These are phyloP conservation scores for Neurospora sp. DNA, from an alignment of 2,329 filamentous ascomycete species.

Conservation along the genomic window DNA sequence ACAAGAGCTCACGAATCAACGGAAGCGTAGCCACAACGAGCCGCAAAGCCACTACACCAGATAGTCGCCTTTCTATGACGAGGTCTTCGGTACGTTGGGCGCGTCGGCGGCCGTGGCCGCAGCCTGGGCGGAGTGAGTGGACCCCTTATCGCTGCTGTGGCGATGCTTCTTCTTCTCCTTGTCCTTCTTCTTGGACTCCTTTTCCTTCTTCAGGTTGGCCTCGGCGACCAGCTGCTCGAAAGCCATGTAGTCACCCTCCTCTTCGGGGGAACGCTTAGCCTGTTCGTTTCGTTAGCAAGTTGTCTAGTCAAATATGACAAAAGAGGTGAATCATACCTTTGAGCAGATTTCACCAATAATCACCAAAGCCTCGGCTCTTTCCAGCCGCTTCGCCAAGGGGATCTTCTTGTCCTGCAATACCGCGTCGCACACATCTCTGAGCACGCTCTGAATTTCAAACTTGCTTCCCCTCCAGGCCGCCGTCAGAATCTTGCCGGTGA, in stretches of 20 bases:
- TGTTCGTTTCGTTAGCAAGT: conserved; percentile 26
- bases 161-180: conserved; percentile 34
- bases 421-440: conserved; percentile 87
- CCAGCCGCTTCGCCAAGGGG: conserved; percentile 71
- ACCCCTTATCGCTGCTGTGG: conserved; percentile 10
- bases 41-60: neutral
- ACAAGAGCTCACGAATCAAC: neutral
- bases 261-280: conserved; percentile 83
- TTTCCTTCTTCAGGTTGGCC: conserved; percentile 89
- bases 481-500: conserved; percentile 95
- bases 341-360: conserved; percentile 83
- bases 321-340: conserved; percentile 50
- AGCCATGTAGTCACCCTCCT: conserved; percentile 97
- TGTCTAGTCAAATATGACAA: neutral
- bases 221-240: conserved; percentile 98
- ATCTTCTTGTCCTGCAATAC: conserved; percentile 75
- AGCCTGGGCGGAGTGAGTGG: conserved; percentile 13
- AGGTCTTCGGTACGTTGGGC: conserved; percentile 28
- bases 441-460: conserved; percentile 94
- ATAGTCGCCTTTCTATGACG: neutral
- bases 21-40: neutral
- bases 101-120: conserved; percentile 26
- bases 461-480: conserved; percentile 94
- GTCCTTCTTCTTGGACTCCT: conserved; percentile 61
- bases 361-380: conserved; percentile 82